A percentile compares a stretch with the other conserved stretches of the same genome.
These are phyloP conservation scores for Bruguiera hainesii DNA, from an alignment of 441 rosid species.

Conservation along the genomic window DNA sequence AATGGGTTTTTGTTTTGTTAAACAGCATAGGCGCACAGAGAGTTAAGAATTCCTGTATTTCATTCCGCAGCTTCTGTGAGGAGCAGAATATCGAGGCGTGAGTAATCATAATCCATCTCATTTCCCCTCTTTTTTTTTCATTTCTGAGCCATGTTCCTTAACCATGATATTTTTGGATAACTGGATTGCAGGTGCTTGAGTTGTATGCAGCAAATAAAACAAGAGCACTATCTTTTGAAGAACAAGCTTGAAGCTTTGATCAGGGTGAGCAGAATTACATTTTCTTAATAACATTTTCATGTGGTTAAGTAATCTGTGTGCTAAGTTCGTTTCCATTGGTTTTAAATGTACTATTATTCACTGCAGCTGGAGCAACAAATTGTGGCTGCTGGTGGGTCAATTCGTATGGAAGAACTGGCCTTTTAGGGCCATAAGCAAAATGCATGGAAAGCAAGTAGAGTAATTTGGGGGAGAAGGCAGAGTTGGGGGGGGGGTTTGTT, in stretches of 20 bases:
- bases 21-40: conserved; percentile 91
- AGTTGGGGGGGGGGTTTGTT: not conserved
- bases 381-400: conserved; percentile 79
- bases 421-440: conserved; percentile 28
- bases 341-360: conserved; percentile 11
- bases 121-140: not conserved
- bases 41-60: conserved; percentile 71
- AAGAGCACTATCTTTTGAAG: conserved; percentile 68
- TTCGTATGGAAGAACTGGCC: conserved; percentile 48
- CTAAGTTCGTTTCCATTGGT: not conserved
- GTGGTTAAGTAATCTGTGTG: not conserved
- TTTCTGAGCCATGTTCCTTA: not conserved
- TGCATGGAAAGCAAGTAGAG: conserved; percentile 2
- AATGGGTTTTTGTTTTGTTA: conserved; percentile 12
- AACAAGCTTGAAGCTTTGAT: conserved; percentile 76
- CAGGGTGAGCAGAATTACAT: conserved; percentile 40
- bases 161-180: conserved; percentile 5
- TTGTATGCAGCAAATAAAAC: conserved; percentile 81
- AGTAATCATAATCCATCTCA: conserved; percentile 24
- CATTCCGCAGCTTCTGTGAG: conserved; percentile 79
- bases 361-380: conserved; percentile 88
- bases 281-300: conserved; percentile 6
- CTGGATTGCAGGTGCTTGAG: conserved; percentile 56
- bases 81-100: conserved; percentile 74
- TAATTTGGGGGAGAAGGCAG: not conserved